A percentile compares a stretch with the other conserved stretches of the same genome.
phyloP scores from a whole-genome alignment of 371 early-diverging fungal genomes.

The Globomyces sp. region DNA sequence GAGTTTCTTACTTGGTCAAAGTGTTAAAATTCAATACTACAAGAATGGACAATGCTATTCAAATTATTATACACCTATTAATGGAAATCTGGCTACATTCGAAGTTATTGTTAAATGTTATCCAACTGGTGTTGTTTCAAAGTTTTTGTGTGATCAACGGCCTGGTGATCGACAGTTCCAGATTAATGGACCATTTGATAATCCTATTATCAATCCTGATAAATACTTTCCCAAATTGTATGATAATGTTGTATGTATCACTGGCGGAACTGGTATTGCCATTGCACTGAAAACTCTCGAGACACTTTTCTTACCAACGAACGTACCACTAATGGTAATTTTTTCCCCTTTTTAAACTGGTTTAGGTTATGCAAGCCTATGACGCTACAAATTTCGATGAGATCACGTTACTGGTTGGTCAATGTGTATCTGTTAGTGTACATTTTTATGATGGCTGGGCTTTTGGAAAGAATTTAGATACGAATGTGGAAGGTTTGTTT shows the following conservation, averaged over 20 bases:
- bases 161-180: constrained; percentile 43
- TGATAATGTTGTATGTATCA: constrained; percentile 15
- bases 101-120: constrained; percentile 27
- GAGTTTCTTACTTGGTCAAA: constrained; percentile 40
- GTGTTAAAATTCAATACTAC: constrained; percentile 34
- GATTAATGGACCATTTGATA: constrained; percentile 48
- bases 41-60: constrained; percentile 26
- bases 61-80: constrained; percentile 41
- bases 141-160: constrained; percentile 24
- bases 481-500: constrained; percentile 22
- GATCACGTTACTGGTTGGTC: neutral
- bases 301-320: constrained; percentile 5
- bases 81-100: constrained; percentile 30
- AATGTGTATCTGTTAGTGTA: neutral
- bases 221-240: neutral
- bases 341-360: neutral
- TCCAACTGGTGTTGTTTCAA: constrained; percentile 21
- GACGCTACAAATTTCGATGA: constrained; percentile 12
- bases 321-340: neutral
- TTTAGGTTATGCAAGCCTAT: constrained; percentile 6
- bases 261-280: constrained; percentile 13
- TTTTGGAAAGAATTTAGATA: constrained; percentile 17
- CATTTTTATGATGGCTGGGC: constrained; percentile 24
- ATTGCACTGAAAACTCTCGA: constrained; percentile 4
- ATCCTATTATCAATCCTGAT: constrained; percentile 21